Conservation (phyloP, 805 yeast genomes). For the Candida piceae region DNA sequence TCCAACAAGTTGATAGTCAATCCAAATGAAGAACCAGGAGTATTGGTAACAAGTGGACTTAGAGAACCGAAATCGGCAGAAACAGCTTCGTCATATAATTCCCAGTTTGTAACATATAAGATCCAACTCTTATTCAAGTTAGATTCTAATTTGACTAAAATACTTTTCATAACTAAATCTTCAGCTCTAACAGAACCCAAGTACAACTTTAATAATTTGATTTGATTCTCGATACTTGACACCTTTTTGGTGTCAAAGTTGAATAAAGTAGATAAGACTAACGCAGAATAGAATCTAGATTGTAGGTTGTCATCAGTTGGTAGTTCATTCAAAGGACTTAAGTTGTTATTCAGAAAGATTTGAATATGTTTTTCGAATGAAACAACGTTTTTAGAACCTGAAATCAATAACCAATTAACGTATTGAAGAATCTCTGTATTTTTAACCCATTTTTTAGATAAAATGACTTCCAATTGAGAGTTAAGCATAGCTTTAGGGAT, state of each 20-base stretch:
- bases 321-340: constrained; percentile 29
- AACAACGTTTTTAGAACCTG: constrained; percentile 32
- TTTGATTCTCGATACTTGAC: constrained; percentile 44
- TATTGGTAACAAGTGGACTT: constrained; percentile 8
- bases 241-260: constrained; percentile 39
- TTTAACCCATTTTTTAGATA: constrained; percentile 43
- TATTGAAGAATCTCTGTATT: constrained; percentile 41
- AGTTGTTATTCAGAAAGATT: constrained; percentile 51
- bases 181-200: constrained; percentile 56
- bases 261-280: constrained; percentile 47
- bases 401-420: constrained; percentile 33
- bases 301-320: constrained; percentile 21
- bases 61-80: constrained; percentile 1
- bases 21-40: constrained; percentile 26
- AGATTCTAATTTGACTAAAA: constrained; percentile 56
- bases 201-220: constrained; percentile 47
- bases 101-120: constrained; percentile 61
- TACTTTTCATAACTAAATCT: constrained; percentile 56
- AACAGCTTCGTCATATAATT: constrained; percentile 34
- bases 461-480: constrained; percentile 60
- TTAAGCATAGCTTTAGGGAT: constrained; percentile 46
- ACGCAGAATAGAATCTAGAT: constrained; percentile 38
- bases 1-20: constrained; percentile 49
- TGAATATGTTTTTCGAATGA: constrained; percentile 55
- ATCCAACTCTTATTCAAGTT: constrained; percentile 54